These are phyloP conservation scores for Penicillium waksmanii DNA, from an alignment of 495 filamentous ascomycete genomes.

Conservation along the genomic window DNA sequence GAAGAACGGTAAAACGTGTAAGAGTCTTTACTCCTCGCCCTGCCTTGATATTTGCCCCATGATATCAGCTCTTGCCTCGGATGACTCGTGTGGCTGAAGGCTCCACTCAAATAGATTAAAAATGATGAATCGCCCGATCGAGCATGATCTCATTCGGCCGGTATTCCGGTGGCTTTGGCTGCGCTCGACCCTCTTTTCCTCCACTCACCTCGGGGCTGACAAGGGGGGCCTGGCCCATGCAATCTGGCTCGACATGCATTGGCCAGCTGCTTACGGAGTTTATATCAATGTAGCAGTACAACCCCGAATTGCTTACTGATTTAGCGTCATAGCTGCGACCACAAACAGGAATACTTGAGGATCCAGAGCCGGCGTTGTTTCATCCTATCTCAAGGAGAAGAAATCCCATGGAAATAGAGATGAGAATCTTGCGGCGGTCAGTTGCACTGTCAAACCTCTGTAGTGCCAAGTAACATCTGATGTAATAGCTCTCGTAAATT, in stretches of 20 bases:
- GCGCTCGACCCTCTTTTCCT: slow-evolving; percentile 11
- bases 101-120: slow-evolving; percentile 41
- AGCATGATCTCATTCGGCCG: slow-evolving; percentile 37
- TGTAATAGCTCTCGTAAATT: slow-evolving; percentile 28
- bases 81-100: slow-evolving; percentile 38
- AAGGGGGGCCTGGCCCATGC: slow-evolving; percentile 9
- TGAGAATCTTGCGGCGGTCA: neutral
- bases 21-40: neutral
- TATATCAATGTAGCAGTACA: slow-evolving; percentile 8
- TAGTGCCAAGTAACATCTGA: slow-evolving; percentile 14
- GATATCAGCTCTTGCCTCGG: slow-evolving; percentile 23
- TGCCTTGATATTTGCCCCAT: slow-evolving; percentile 21
- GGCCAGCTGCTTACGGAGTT: neutral
- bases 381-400: neutral
- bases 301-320: neutral
- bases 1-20: neutral
- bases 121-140: slow-evolving; percentile 32
- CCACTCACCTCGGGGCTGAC: slow-evolving; percentile 5
- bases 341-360: neutral
- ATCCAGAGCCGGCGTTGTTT: neutral
- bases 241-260: slow-evolving; percentile 5
- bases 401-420: neutral
- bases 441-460: slow-evolving; percentile 21
- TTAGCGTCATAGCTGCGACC: slow-evolving; percentile 3
- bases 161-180: slow-evolving; percentile 16